phyloP scores from a whole-genome alignment of 164 flowering plant genomes.

The Macadamia tetraphylla region DNA sequence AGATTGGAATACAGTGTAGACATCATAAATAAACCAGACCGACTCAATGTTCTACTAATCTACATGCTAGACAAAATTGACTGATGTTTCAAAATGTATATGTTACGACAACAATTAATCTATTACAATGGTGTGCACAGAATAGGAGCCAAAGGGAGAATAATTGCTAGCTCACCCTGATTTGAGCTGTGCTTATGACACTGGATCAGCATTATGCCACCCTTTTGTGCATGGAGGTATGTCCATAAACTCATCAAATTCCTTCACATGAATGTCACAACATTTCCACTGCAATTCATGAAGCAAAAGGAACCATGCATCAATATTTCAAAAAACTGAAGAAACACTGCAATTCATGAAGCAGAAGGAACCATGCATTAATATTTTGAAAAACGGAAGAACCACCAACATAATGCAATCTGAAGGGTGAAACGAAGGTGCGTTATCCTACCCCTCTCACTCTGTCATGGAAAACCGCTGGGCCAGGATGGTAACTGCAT shows the following conservation, averaged over 20 bases:
- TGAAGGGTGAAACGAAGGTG: background rate
- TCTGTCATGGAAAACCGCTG: slow-evolving; percentile 88
- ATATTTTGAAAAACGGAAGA: background rate
- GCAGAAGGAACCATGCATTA: background rate
- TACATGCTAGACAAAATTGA: no score
- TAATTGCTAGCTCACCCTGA: background rate
- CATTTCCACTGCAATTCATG: slow-evolving; percentile 84
- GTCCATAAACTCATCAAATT: slow-evolving; percentile 88
- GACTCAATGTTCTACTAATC: no score
- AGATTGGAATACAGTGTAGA: no score
- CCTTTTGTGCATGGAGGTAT: slow-evolving; percentile 92
- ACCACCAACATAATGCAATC: background rate
- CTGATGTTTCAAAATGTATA: no score
- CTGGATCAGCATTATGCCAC: slow-evolving; percentile 84
- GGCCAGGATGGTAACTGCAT: slow-evolving; percentile 91
- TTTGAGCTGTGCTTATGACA: slow-evolving; percentile 18
- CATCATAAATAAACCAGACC: no score
- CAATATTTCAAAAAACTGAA: background rate
- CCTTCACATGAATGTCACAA: slow-evolving; percentile 82
- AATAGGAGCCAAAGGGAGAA: no score
- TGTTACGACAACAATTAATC: no score
- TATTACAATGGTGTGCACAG: no score
- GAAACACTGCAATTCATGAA: slow-evolving; percentile 45
- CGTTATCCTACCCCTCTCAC: slow-evolving; percentile 61
- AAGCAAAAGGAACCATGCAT: background rate